phyloP scores from a whole-genome alignment of 805 yeast species.

The Sugiyamaella marilandica region DNA sequence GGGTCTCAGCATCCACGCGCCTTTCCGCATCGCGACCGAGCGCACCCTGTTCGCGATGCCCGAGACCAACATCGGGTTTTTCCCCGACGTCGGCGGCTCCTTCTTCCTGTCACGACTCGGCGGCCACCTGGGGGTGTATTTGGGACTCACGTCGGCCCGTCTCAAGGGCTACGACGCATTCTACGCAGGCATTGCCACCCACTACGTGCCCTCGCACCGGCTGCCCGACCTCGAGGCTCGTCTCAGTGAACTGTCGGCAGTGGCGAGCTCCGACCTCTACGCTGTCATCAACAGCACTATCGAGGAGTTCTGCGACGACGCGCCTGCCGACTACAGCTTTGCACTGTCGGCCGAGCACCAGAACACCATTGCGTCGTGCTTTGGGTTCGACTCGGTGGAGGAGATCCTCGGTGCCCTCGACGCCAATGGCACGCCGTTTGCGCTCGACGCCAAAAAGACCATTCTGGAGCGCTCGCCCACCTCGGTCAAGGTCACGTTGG shows the following conservation, averaged over 20 bases:
- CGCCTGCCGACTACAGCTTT: conserved; percentile 60
- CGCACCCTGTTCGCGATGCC: conserved; percentile 94
- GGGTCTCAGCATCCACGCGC: conserved; percentile 83
- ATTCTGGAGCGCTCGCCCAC: conserved; percentile 67
- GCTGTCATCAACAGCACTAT: conserved; percentile 64
- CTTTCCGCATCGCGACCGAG: conserved; percentile 92
- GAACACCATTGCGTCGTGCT: conserved; percentile 62
- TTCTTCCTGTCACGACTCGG: conserved; percentile 82
- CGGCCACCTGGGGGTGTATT: conserved; percentile 76
- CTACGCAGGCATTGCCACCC: conserved; percentile 83
- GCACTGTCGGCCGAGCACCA: conserved; percentile 54
- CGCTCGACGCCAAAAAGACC: conserved; percentile 50
- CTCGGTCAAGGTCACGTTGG: conserved; percentile 70
- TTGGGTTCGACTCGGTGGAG: conserved; percentile 47
- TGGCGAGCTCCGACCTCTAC: conserved; percentile 33
- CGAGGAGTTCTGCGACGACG: conserved; percentile 69
- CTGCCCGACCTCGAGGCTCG: conserved; percentile 59
- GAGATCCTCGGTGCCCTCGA: conserved; percentile 52
- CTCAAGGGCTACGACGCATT: conserved; percentile 77
- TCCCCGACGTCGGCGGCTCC: conserved; percentile 93
- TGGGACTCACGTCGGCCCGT: conserved; percentile 81
- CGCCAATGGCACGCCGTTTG: conserved; percentile 60
- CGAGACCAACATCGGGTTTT: conserved; percentile 92
- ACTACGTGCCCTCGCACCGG: conserved; percentile 68
- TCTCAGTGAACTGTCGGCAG: conserved; percentile 48